phyloP scores from a whole-genome alignment of 176 grass and related monocot genomes.

The Oryza rufipogon region DNA sequence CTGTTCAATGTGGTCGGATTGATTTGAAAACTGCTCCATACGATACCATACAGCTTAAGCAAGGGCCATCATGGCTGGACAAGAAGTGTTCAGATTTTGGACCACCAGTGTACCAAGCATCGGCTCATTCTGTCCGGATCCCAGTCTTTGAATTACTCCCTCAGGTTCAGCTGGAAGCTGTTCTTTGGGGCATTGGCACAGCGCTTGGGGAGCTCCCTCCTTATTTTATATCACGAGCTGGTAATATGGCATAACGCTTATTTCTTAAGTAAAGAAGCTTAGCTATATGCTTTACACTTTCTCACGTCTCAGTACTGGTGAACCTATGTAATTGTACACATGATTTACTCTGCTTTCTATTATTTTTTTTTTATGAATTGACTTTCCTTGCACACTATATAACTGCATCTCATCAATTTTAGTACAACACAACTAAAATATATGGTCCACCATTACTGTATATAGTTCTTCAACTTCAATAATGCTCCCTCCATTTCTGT shows the following conservation, averaged over 20 bases:
- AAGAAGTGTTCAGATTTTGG: constrained; percentile 96
- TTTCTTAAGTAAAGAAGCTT: constrained; percentile 22
- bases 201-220: constrained; percentile 96
- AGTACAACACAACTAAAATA: constrained; percentile 5
- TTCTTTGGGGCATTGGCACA: constrained; percentile 99
- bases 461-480: constrained; percentile 18
- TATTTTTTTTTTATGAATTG: constrained; percentile 32
- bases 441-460: neutral
- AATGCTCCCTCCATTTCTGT: neutral
- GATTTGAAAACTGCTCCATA: constrained; percentile 92
- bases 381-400: neutral
- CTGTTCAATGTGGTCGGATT: constrained; percentile 87
- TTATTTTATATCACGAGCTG: constrained; percentile 98
- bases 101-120: constrained; percentile 56
- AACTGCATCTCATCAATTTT: neutral
- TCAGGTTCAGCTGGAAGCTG: constrained; percentile 90
- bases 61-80: constrained; percentile 86
- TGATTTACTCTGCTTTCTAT: neutral
- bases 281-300: neutral
- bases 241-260: constrained; percentile 43
- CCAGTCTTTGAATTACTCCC: constrained; percentile 77
- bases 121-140: constrained; percentile 73
- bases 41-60: constrained; percentile 95
- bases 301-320: neutral
- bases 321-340: neutral